Evolutionary conservation across 768 basidiomycete genomes (phyloP).

Genomic region (Trametes cingulata): DNA sequence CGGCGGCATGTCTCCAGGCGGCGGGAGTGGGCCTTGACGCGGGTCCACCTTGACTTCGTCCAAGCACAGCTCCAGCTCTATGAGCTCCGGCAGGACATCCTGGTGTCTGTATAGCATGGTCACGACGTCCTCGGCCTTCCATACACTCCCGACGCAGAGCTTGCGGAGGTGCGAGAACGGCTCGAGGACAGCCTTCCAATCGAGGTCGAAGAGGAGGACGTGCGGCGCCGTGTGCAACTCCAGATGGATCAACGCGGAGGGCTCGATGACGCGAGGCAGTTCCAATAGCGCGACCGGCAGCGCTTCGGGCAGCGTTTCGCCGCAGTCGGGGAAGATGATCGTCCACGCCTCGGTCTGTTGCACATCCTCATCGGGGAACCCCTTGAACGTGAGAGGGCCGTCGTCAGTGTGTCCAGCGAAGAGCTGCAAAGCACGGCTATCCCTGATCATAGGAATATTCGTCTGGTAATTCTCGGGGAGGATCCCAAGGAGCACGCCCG

Average conservation of each 20-base stretch:
- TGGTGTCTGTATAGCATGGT: background rate
- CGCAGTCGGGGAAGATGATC: background rate
- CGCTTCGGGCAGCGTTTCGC: background rate
- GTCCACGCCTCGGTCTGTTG: background rate
- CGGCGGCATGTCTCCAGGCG: background rate
- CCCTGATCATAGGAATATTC: background rate
- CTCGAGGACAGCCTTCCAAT: background rate
- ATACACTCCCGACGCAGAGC: background rate
- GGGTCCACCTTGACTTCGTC: background rate
- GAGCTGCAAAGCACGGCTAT: background rate
- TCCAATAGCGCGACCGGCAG: background rate
- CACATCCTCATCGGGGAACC: background rate
- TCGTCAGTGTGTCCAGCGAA: conserved; percentile 1
- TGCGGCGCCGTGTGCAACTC: conserved; percentile 6
- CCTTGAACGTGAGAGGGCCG: background rate
- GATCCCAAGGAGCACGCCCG: background rate
- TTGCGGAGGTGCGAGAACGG: background rate
- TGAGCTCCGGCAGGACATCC: background rate
- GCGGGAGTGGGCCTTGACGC: background rate
- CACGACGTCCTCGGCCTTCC: conserved; percentile 1
- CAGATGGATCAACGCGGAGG: background rate
- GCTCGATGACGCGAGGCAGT: background rate
- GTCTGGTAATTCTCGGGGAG: background rate
- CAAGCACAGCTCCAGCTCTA: background rate
- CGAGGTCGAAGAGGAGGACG: background rate